These are phyloP conservation scores for Vaccinium darrowii DNA, from an alignment of 148 eudicot species.

Conservation along the genomic window DNA sequence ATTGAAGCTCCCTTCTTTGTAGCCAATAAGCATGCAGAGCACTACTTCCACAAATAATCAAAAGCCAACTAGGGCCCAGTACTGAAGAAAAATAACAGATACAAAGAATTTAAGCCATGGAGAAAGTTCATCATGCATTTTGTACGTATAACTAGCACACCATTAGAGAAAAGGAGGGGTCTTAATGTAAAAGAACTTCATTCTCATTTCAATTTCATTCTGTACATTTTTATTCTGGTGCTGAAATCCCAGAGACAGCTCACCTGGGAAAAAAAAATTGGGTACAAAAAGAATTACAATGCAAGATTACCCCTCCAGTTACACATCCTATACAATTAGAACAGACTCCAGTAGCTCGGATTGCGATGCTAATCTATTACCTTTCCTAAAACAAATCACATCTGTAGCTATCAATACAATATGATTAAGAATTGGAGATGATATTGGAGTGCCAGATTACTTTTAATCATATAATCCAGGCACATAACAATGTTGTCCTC, in stretches of 20 bases:
- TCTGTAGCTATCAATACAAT: conserved; percentile 19
- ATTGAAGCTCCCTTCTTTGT: neutral
- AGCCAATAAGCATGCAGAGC: neutral
- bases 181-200: conserved; percentile 2
- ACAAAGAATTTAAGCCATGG: neutral
- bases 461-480: neutral
- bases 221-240: conserved; percentile 32
- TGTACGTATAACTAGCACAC: neutral
- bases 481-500: neutral
- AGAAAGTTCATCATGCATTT: neutral
- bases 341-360: conserved; percentile 19
- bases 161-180: neutral
- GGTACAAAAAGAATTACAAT: conserved; percentile 26
- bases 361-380: conserved; percentile 35
- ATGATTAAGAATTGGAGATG: neutral
- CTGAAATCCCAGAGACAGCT: conserved; percentile 21
- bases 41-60: neutral
- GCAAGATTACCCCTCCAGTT: conserved; percentile 20
- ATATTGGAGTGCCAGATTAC: conserved; percentile 2
- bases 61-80: neutral
- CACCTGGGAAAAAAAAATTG: conserved; percentile 19
- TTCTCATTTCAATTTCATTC: conserved; percentile 22
- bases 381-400: conserved; percentile 26
- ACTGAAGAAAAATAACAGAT: neutral
- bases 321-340: conserved; percentile 38